Evolutionary conservation across 805 yeast genomes (phyloP).

Genomic region (Candida golubevii): DNA sequence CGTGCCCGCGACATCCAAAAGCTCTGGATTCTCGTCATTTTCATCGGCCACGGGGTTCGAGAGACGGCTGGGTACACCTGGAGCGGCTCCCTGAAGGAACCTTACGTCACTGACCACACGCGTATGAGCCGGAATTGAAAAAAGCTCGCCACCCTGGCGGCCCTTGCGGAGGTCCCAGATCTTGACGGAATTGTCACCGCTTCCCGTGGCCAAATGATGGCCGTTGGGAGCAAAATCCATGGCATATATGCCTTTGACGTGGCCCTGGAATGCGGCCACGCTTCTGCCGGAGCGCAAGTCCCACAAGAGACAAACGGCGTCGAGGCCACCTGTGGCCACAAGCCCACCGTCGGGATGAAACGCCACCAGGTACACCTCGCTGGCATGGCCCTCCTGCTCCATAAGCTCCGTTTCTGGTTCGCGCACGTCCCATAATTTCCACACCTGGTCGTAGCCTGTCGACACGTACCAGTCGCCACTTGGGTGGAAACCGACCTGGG

Average conservation of each 20-base stretch:
- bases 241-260: constrained; percentile 65
- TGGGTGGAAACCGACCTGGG: constrained; percentile 65
- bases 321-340: constrained; percentile 73
- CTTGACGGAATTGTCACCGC: constrained; percentile 75
- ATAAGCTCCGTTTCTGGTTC: constrained; percentile 40
- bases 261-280: constrained; percentile 58
- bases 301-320: constrained; percentile 73
- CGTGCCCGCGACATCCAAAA: constrained; percentile 36
- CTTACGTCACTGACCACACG: constrained; percentile 64
- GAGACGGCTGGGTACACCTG: constrained; percentile 7
- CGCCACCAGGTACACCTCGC: constrained; percentile 57
- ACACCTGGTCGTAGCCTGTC: constrained; percentile 79
- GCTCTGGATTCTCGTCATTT: constrained; percentile 25
- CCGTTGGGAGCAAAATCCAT: constrained; percentile 78
- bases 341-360: constrained; percentile 78
- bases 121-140: constrained; percentile 68
- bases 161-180: constrained; percentile 77
- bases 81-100: constrained; percentile 35
- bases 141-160: constrained; percentile 29
- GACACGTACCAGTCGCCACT: constrained; percentile 51
- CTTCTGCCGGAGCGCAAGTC: constrained; percentile 77
- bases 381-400: constrained; percentile 83
- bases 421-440: constrained; percentile 81
- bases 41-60: constrained; percentile 26
- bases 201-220: constrained; percentile 70